Conservation (phyloP, 2,329 filamentous ascomycete species). For the Cylindrodendrum hubeiense region DNA sequence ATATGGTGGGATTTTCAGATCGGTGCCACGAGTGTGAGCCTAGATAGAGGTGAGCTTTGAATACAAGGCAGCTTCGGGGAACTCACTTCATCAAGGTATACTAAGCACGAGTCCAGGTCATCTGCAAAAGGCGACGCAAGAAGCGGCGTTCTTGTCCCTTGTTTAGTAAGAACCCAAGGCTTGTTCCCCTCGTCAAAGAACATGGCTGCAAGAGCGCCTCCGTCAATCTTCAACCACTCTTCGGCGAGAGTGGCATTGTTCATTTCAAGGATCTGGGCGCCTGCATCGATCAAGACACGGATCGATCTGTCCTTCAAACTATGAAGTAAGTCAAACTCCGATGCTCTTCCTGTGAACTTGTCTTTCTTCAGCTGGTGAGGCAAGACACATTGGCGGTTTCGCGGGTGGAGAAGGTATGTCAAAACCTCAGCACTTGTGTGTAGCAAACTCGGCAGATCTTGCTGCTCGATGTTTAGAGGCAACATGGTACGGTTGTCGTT, state of each 20-base stretch:
- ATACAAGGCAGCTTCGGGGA: no score
- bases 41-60: slow-evolving; percentile 8
- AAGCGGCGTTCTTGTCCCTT: slow-evolving; percentile 50
- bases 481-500: slow-evolving; percentile 74
- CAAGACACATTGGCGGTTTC: slow-evolving; percentile 61
- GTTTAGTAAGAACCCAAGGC: slow-evolving; percentile 13
- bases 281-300: slow-evolving; percentile 72
- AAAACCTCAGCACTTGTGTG: slow-evolving; percentile 76
- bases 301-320: slow-evolving; percentile 48
- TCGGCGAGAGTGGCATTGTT: slow-evolving; percentile 63
- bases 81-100: slow-evolving; percentile 72
- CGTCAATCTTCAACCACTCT: slow-evolving; percentile 63
- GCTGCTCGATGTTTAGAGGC: slow-evolving; percentile 71
- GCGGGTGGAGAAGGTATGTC: slow-evolving; percentile 65
- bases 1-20: slow-evolving; percentile 64
- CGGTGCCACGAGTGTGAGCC: slow-evolving; percentile 59
- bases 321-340: slow-evolving; percentile 48
- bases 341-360: slow-evolving; percentile 56
- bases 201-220: slow-evolving; percentile 60
- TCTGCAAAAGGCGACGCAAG: slow-evolving; percentile 66
- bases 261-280: slow-evolving; percentile 74
- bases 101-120: slow-evolving; percentile 60
- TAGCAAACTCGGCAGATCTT: slow-evolving; percentile 67
- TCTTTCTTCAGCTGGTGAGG: slow-evolving; percentile 45
- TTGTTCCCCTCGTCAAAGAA: slow-evolving; percentile 57